These are phyloP conservation scores for Rhizophagus sp. DNA, from an alignment of 192 early-diverging fungal species.

Conservation along the genomic window DNA sequence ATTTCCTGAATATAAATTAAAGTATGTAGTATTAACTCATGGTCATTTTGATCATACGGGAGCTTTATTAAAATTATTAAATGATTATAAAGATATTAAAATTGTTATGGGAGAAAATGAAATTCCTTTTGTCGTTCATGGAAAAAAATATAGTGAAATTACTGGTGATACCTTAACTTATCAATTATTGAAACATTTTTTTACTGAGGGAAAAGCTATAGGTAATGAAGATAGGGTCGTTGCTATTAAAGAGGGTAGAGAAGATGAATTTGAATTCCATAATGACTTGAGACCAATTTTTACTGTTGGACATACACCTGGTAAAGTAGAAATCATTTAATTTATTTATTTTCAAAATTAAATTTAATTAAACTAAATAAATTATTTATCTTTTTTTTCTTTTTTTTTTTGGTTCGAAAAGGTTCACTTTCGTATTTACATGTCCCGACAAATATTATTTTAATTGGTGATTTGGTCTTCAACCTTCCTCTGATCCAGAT, in stretches of 20 bases:
- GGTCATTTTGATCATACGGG: constrained; percentile 43
- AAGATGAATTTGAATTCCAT: constrained; percentile 41
- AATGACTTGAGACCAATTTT: constrained; percentile 40
- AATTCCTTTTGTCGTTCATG: constrained; percentile 36
- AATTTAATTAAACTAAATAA: background rate
- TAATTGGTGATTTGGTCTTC: constrained; percentile 42
- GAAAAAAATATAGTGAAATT: constrained; percentile 28
- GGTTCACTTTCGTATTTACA: constrained; percentile 43
- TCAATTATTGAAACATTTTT: constrained; percentile 29
- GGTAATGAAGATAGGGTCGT: constrained; percentile 31
- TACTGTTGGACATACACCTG: constrained; percentile 39
- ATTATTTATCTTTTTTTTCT: background rate
- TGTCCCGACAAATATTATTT: constrained; percentile 36
- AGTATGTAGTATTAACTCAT: constrained; percentile 42
- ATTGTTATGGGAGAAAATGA: constrained; percentile 38
- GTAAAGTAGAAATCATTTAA: constrained; percentile 29
- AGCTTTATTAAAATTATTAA: constrained; percentile 31
- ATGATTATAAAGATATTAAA: constrained; percentile 38
- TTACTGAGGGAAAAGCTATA: constrained; percentile 33
- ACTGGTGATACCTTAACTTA: constrained; percentile 36
- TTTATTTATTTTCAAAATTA: background rate
- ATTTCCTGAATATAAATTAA: constrained; percentile 35
- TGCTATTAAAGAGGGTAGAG: constrained; percentile 29
- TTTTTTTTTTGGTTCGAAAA: constrained; percentile 7
- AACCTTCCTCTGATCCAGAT: constrained; percentile 33